These are phyloP conservation scores for Tardiomyces depauwii DNA, from an alignment of 1,139 yeast genomes.

Conservation along the genomic window DNA sequence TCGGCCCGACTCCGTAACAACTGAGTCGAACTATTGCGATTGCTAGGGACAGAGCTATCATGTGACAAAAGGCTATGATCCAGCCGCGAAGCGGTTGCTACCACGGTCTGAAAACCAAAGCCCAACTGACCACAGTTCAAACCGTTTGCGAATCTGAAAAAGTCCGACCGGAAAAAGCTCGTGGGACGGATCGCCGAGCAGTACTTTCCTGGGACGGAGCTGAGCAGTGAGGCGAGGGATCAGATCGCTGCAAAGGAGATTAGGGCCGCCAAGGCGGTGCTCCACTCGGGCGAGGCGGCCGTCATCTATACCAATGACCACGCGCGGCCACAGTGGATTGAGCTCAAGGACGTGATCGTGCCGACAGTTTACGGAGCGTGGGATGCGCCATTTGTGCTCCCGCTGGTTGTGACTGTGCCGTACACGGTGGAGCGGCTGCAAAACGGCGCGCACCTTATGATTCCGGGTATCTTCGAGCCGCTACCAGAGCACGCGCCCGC, in stretches of 20 bases:
- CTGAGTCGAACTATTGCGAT: no score
- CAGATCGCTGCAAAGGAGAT: slow-evolving; percentile 40
- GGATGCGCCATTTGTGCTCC: slow-evolving; percentile 56
- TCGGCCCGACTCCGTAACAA: no score
- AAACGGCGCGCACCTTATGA: slow-evolving; percentile 84
- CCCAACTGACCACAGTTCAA: slow-evolving; percentile 33
- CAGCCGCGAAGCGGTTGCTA: no score
- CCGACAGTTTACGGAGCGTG: slow-evolving; percentile 72
- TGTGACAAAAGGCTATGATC: no score
- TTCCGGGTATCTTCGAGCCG: slow-evolving; percentile 74
- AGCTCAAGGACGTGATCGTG: slow-evolving; percentile 35
- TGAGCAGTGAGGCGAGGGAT: slow-evolving; percentile 31
- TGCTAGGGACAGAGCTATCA: no score
- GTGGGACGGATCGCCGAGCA: slow-evolving; percentile 36
- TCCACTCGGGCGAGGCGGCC: slow-evolving; percentile 46
- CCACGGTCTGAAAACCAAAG: background rate
- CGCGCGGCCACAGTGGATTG: slow-evolving; percentile 66
- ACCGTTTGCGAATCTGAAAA: slow-evolving; percentile 67
- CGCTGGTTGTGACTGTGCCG: slow-evolving; percentile 59
- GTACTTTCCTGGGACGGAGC: slow-evolving; percentile 12
- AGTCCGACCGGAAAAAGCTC: slow-evolving; percentile 66
- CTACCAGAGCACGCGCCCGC: slow-evolving; percentile 39
- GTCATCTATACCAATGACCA: slow-evolving; percentile 52
- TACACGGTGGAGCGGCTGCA: slow-evolving; percentile 53
- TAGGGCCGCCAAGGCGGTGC: slow-evolving; percentile 56